A percentile compares a stretch with the other conserved stretches of the same genome.
Conservation (phyloP, 2,329 filamentous ascomycete genomes). For the Penicillium sp. region DNA sequence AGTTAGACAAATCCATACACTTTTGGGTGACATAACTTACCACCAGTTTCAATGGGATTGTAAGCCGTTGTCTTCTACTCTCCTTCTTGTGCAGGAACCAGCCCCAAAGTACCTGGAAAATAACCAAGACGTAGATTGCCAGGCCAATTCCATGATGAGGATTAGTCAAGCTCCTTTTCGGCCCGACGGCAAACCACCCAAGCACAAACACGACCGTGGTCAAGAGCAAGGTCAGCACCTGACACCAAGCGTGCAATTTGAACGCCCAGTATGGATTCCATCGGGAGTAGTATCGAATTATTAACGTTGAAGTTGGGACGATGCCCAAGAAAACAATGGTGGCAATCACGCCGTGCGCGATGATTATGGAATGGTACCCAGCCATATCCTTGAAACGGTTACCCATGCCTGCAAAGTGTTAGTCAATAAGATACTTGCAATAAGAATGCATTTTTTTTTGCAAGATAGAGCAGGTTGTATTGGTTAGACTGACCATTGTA, state of each 20-base stretch:
- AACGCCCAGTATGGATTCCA: conserved; percentile 53
- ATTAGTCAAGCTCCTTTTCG: conserved; percentile 58
- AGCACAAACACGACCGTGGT: conserved; percentile 60
- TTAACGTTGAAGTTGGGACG: conserved; percentile 57
- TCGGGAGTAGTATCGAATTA: conserved; percentile 58
- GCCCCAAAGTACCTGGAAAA: conserved; percentile 58
- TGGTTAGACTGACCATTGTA: conserved; percentile 55
- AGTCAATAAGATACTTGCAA: conserved; percentile 13
- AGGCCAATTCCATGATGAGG: conserved; percentile 65
- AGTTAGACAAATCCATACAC: conserved; percentile 27
- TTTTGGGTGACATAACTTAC: conserved; percentile 32
- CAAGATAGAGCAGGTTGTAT: background rate
- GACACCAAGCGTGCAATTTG: conserved; percentile 60
- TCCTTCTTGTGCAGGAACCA: conserved; percentile 54
- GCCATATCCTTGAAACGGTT: conserved; percentile 60
- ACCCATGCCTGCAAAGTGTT: conserved; percentile 55
- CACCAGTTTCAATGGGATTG: conserved; percentile 57
- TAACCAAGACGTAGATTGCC: conserved; percentile 58
- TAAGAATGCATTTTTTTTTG: background rate
- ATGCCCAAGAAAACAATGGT: conserved; percentile 59
- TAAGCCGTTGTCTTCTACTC: conserved; percentile 51
- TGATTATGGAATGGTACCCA: conserved; percentile 57
- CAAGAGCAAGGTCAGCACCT: conserved; percentile 58
- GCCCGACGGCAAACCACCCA: conserved; percentile 62
- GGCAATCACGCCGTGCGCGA: conserved; percentile 58